Conservation (phyloP, 768 basidiomycete genomes). For the Pleurotus cornucopiae region DNA sequence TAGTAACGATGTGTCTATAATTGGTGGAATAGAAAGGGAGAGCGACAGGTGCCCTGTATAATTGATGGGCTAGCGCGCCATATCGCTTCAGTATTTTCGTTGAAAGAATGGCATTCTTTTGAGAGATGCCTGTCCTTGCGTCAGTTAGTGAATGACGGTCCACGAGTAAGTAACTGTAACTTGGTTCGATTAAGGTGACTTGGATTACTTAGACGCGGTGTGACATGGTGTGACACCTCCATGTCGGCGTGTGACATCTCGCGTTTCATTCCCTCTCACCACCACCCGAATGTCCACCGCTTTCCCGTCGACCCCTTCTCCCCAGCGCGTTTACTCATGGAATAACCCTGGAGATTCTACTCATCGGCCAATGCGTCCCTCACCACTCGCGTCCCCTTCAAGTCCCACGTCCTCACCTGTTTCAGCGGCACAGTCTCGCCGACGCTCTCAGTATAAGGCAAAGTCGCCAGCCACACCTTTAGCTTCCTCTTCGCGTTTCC, state of each 20-base stretch:
- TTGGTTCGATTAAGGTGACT: too few relatives aligned
- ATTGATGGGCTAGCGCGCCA: too few relatives aligned
- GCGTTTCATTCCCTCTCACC: neutral
- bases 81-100: too few relatives aligned
- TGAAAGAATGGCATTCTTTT: too few relatives aligned
- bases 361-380: slow-evolving; percentile 25
- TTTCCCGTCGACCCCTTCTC: slow-evolving; percentile 3
- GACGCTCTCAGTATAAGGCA: slow-evolving; percentile 54
- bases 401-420: slow-evolving; percentile 41
- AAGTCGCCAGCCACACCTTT: slow-evolving; percentile 24
- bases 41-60: too few relatives aligned
- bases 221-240: neutral
- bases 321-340: slow-evolving; percentile 3
- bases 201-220: neutral
- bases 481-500: slow-evolving; percentile 16
- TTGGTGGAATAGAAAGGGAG: too few relatives aligned
- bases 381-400: slow-evolving; percentile 45
- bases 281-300: neutral
- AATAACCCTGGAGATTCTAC: neutral
- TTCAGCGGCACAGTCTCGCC: slow-evolving; percentile 39
- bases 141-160: too few relatives aligned
- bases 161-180: too few relatives aligned
- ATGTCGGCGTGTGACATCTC: neutral
- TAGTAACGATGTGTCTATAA: too few relatives aligned
- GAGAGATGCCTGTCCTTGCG: too few relatives aligned